phyloP scores from a whole-genome alignment of 805 yeast genomes.

The Priceomyces carsonii region DNA sequence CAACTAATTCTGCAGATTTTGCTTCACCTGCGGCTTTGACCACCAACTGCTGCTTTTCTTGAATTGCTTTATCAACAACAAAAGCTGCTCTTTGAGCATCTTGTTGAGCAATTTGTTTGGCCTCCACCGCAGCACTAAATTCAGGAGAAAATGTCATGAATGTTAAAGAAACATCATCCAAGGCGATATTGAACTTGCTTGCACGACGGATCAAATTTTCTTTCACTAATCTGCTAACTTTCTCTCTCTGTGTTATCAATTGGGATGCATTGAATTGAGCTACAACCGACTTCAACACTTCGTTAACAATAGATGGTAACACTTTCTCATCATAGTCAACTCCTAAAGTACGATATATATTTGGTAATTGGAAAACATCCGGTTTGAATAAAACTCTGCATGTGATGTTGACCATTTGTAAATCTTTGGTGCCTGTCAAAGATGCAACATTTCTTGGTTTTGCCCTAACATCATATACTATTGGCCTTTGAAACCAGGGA shows the following conservation, averaged over 20 bases:
- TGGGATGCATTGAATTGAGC: conserved; percentile 99
- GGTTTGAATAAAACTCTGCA: conserved; percentile 96
- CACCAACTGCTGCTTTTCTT: conserved; percentile 95
- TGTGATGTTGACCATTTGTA: conserved; percentile 99
- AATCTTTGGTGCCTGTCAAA: conserved; percentile 95
- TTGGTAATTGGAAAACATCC: conserved; percentile 72
- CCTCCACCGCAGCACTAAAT: conserved; percentile 96
- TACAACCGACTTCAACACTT: conserved; percentile 92
- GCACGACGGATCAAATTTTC: conserved; percentile 93
- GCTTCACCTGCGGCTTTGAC: conserved; percentile 99
- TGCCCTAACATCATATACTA: conserved; percentile 92
- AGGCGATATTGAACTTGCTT: conserved; percentile 75
- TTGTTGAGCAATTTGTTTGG: conserved; percentile 98
- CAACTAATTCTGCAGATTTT: conserved; percentile 94
- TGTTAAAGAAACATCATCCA: conserved; percentile 96
- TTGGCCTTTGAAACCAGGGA: conserved; percentile 94
- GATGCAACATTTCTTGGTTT: conserved; percentile 96
- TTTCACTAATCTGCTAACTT: conserved; percentile 86
- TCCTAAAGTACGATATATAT: conserved; percentile 89
- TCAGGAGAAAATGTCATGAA: conserved; percentile 98
- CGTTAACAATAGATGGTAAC: conserved; percentile 96
- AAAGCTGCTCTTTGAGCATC: conserved; percentile 99
- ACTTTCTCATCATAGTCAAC: conserved; percentile 95
- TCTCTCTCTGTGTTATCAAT: conserved; percentile 97
- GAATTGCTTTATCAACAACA: conserved; percentile 93